Percentiles rank a stretch among this genome's conserved stretches.
These are phyloP conservation scores for Delitschia confertaspora DNA, from an alignment of 495 filamentous ascomycete genomes.

Conservation along the genomic window DNA sequence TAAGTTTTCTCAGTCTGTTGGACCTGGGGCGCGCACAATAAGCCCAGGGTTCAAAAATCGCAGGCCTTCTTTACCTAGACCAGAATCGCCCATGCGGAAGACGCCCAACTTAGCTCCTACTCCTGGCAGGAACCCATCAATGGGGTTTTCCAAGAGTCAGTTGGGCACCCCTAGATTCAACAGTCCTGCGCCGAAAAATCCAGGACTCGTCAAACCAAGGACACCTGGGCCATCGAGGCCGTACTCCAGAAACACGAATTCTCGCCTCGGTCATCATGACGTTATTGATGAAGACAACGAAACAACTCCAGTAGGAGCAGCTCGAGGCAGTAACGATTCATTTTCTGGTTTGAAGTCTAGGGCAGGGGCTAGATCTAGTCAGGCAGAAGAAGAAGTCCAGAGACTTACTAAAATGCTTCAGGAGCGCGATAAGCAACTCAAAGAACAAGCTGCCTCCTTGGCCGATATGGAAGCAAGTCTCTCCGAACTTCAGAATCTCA, in stretches of 20 bases:
- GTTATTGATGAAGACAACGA: slow-evolving; percentile 40
- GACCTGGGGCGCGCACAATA: slow-evolving; percentile 57
- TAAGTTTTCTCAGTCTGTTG: slow-evolving; percentile 80
- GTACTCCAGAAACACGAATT: slow-evolving; percentile 36
- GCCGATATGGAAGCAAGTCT: slow-evolving; percentile 78
- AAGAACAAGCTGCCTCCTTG: slow-evolving; percentile 72
- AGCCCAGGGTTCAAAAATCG: slow-evolving; percentile 62
- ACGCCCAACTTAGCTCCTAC: slow-evolving; percentile 45
- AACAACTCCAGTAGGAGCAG: slow-evolving; percentile 46
- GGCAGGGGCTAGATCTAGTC: slow-evolving; percentile 42
- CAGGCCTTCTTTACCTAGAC: slow-evolving; percentile 71
- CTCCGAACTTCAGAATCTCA: slow-evolving; percentile 61
- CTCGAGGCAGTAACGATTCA: slow-evolving; percentile 42
- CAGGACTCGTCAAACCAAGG: slow-evolving; percentile 40
- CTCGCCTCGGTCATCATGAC: slow-evolving; percentile 32
- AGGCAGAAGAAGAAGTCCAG: slow-evolving; percentile 57
- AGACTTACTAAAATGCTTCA: slow-evolving; percentile 59
- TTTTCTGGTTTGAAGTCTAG: slow-evolving; percentile 39
- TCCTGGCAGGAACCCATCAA: slow-evolving; percentile 35
- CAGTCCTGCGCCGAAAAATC: slow-evolving; percentile 60
- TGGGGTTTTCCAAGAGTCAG: slow-evolving; percentile 34
- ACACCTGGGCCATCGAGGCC: slow-evolving; percentile 29
- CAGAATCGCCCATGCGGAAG: slow-evolving; percentile 70
- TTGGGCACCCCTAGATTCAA: slow-evolving; percentile 43
- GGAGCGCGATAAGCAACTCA: slow-evolving; percentile 76